Base-by-base conservation (phyloP, 2,329 filamentous ascomycete species). In the Diaporthe ilicicola region DNA sequence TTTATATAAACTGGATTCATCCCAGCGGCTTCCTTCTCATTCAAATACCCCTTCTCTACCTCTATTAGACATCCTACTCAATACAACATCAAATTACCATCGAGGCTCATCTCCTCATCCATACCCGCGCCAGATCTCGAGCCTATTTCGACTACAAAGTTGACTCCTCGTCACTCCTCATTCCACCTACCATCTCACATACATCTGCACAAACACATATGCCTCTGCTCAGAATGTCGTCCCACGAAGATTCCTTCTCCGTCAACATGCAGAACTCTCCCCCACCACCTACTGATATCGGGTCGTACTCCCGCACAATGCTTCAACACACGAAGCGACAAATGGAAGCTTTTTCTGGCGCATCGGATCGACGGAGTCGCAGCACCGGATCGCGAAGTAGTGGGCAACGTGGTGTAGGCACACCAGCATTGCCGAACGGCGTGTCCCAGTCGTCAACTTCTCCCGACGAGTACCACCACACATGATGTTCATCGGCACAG, bases 251-350 rank as follows among this genome's bases (percentile, higher is more conserved):
- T 44, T 72, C 72, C 13, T 74, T 70, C 32, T 70, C 76, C 29
- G 73, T 77, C 53, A 69, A 73, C 64, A 68, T 76, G 27, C 59
- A 67, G 10, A 70, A 69, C 50, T 77, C 76, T 4, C 75, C 78
- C 7, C 74, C 77, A 0, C 75, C 78, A 13, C 78, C 78, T 4
- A 56, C 74, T 19, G 76, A 80, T 61, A 59, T 80, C 9, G 75
- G 77, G 6, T 78, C 79, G 3, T 92, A 92, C 75, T 82, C 89
- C 17, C 85, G 85, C 72, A 87, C 84, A 70, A 92, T 92, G 87
- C 88, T 89, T 77, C 84, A 87, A 68, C 89, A 92, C 81, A 92
- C 90, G 73, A 90, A 89, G 83, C 83, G 85, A 69, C 90, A 91
- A 78, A 90, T 92, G 88, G 88, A 91, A 73, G 83, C 83, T 9